phyloP scores from a whole-genome alignment of 495 filamentous ascomycete species.

The Staphylotrichum longicolle region DNA sequence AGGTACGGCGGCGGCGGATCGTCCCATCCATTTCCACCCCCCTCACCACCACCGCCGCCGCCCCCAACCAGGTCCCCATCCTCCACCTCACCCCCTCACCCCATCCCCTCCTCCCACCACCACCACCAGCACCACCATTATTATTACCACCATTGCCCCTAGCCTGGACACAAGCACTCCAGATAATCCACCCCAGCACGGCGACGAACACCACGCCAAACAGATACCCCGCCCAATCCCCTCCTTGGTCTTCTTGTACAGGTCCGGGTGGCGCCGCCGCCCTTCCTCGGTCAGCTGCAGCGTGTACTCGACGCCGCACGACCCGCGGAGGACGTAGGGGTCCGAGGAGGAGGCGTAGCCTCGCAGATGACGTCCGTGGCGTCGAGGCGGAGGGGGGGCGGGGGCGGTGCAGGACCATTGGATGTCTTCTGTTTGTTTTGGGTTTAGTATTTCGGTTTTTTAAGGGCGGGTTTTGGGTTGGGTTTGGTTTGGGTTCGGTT shows the following conservation, averaged over 20 bases:
- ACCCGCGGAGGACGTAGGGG: conserved; percentile 79
- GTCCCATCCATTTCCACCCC: conserved; percentile 44
- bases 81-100: conserved; percentile 20
- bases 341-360: conserved; percentile 73
- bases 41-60: conserved; percentile 27
- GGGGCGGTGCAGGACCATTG: conserved; percentile 81
- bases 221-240: conserved; percentile 26
- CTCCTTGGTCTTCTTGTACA: conserved; percentile 4
- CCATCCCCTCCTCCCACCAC: conserved; percentile 19
- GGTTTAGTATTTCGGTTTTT: no score
- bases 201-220: conserved; percentile 42
- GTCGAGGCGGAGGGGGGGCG: conserved; percentile 87
- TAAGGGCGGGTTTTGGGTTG: no score
- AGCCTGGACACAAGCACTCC: conserved; percentile 35
- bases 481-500: no score
- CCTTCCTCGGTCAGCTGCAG: conserved; percentile 79
- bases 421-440: conserved; percentile 55
- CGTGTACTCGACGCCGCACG: conserved; percentile 90
- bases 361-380: conserved; percentile 91
- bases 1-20: conserved; percentile 60
- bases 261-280: conserved; percentile 62
- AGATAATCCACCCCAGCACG: conserved; percentile 54
- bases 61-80: conserved; percentile 21
- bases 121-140: conserved; percentile 17
- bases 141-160: neutral